Conservation (phyloP, 305 asterid genomes). For the Rubia balearica region DNA sequence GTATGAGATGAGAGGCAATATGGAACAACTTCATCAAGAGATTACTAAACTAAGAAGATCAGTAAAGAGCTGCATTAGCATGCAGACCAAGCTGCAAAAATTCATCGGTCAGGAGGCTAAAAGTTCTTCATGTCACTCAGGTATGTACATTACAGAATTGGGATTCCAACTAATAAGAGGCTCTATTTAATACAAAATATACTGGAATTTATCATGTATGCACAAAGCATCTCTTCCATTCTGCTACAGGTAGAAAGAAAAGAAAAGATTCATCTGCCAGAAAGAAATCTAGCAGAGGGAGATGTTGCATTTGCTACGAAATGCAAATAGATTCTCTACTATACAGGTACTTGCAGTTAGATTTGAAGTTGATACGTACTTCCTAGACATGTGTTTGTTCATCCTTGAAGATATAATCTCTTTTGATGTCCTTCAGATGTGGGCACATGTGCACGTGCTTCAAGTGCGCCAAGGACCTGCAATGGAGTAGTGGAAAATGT, state of each 20-base stretch:
- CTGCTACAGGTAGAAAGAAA: constrained; percentile 39
- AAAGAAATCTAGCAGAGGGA: constrained; percentile 31
- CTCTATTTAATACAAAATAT: background rate
- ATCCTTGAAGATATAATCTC: background rate
- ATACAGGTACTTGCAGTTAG: constrained; percentile 47
- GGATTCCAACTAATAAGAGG: background rate
- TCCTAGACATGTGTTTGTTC: background rate
- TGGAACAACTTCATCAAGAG: constrained; percentile 76
- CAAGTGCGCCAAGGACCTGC: constrained; percentile 71
- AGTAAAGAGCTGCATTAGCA: constrained; percentile 55
- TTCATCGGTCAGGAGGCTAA: constrained; percentile 48
- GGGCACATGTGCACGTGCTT: constrained; percentile 96
- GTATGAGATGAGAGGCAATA: constrained; percentile 66
- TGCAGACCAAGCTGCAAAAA: constrained; percentile 52
- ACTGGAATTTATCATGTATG: no score
- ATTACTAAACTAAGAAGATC: constrained; percentile 61
- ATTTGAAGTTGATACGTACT: background rate
- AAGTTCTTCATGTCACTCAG: constrained; percentile 42
- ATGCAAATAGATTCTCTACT: constrained; percentile 58
- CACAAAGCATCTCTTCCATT: background rate
- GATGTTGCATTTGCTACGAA: constrained; percentile 59
- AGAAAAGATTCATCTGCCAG: constrained; percentile 23
- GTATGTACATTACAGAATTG: constrained; percentile 26
- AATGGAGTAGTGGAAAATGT: constrained; percentile 58
- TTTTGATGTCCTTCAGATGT: constrained; percentile 41